Evolutionary conservation across 495 filamentous ascomycete genomes (phyloP).

Genomic region (Neurospora tetraspora): DNA sequence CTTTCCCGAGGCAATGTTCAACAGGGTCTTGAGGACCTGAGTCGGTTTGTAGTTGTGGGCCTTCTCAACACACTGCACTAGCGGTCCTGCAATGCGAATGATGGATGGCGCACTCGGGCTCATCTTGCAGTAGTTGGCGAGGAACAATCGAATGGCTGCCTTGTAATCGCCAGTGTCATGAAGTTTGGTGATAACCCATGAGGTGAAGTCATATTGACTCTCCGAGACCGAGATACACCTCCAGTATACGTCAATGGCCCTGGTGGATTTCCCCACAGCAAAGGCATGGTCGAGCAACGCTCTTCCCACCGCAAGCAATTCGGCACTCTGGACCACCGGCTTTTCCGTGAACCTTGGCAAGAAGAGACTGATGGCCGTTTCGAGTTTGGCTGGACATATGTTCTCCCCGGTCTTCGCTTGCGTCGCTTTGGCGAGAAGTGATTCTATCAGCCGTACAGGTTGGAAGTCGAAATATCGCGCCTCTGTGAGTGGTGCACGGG

Average conservation of each 20-base stretch:
- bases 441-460: conserved; percentile 23
- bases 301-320: conserved; percentile 19
- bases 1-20: conserved; percentile 7
- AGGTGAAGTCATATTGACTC: conserved; percentile 5
- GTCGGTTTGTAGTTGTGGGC: conserved; percentile 15
- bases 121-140: conserved; percentile 18
- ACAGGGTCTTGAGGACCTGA: conserved; percentile 18
- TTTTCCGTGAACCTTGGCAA: conserved; percentile 22
- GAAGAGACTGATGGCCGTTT: conserved; percentile 24
- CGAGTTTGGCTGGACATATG: conserved; percentile 5
- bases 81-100: conserved; percentile 13
- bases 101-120: conserved; percentile 10
- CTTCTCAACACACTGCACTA: conserved; percentile 20
- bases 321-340: conserved; percentile 1
- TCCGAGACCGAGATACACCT: conserved; percentile 14
- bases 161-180: conserved; percentile 19
- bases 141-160: conserved; percentile 17
- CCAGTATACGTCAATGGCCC: conserved; percentile 19
- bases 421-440: conserved; percentile 11
- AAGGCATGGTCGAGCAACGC: conserved; percentile 21
- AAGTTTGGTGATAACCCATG: conserved; percentile 21
- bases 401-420: background rate
- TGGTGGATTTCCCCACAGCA: conserved; percentile 6
- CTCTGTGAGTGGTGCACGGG: conserved; percentile 22
- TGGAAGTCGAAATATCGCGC: conserved; percentile 22